phyloP scores from a whole-genome alignment of 2,329 filamentous ascomycete species.

The Alternaria triticina region DNA sequence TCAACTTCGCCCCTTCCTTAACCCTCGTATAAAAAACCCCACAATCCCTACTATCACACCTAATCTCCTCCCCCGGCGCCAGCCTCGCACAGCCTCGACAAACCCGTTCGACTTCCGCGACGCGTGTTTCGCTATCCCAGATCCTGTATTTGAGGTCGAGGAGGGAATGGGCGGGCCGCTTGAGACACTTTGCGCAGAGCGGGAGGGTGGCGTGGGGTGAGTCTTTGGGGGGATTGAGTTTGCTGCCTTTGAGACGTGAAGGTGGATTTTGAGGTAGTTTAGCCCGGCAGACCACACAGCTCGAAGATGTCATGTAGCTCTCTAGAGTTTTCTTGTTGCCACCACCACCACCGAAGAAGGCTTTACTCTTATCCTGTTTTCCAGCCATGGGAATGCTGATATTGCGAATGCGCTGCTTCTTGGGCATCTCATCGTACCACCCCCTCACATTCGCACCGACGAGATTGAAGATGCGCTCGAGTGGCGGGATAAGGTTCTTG shows the following conservation, averaged over 20 bases:
- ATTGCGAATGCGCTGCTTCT: slow-evolving; percentile 76
- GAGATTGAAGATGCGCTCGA: slow-evolving; percentile 96
- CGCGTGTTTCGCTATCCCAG: slow-evolving; percentile 67
- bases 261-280: slow-evolving; percentile 56
- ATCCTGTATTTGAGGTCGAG: slow-evolving; percentile 68
- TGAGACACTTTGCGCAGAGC: slow-evolving; percentile 66
- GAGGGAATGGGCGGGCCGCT: slow-evolving; percentile 65
- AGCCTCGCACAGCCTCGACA: slow-evolving; percentile 83
- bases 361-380: slow-evolving; percentile 12
- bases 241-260: slow-evolving; percentile 15
- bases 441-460: slow-evolving; percentile 87
- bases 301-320: slow-evolving; percentile 83
- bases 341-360: slow-evolving; percentile 12
- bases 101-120: slow-evolving; percentile 69
- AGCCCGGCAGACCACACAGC: slow-evolving; percentile 77
- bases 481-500: slow-evolving; percentile 92
- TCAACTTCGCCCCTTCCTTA: slow-evolving; percentile 58
- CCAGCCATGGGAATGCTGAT: slow-evolving; percentile 50
- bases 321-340: slow-evolving; percentile 77
- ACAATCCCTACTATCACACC: slow-evolving; percentile 89
- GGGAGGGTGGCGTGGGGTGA: slow-evolving; percentile 40
- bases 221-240: slow-evolving; percentile 9
- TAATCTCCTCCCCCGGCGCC: slow-evolving; percentile 73
- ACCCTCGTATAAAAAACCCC: slow-evolving; percentile 85
- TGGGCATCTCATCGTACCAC: slow-evolving; percentile 98